A percentile compares a stretch with the other conserved stretches of the same genome.
Evolutionary conservation across 202 grass and related monocot genomes (phyloP).

Genomic region (Setaria italica): DNA sequence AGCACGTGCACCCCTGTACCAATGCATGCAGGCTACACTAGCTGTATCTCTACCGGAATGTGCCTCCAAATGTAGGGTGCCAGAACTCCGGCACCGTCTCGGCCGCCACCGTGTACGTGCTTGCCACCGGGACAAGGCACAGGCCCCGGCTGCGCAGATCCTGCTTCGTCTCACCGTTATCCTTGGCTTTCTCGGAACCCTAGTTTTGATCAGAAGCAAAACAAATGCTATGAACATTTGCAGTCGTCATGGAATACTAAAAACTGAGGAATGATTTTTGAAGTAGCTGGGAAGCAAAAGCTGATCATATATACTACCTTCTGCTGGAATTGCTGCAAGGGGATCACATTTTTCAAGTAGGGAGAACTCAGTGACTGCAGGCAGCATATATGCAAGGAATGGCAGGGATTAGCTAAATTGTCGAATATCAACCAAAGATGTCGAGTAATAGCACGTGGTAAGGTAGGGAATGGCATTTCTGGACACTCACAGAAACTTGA

Average conservation of each 20-base stretch:
- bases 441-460: neutral
- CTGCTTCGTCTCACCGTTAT: constrained; percentile 49
- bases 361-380: constrained; percentile 76
- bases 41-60: constrained; percentile 69
- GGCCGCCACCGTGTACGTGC: constrained; percentile 77
- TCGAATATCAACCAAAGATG: constrained; percentile 17
- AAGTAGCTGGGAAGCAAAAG: neutral
- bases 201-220: constrained; percentile 38
- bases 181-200: constrained; percentile 58
- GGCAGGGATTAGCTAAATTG: constrained; percentile 31
- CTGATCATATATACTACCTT: constrained; percentile 40
- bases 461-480: constrained; percentile 16
- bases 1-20: constrained; percentile 30
- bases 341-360: constrained; percentile 81
- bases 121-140: constrained; percentile 93
- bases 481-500: constrained; percentile 84
- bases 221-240: constrained; percentile 17
- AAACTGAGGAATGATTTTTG: neutral
- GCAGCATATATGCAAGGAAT: neutral
- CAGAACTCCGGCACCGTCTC: constrained; percentile 87
- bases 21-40: constrained; percentile 33
- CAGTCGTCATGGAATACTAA: neutral
- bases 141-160: constrained; percentile 89
- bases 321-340: constrained; percentile 65
- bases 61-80: constrained; percentile 90